These are phyloP conservation scores for Malania oleifera DNA, from an alignment of 164 flowering plant species.

Conservation along the genomic window DNA sequence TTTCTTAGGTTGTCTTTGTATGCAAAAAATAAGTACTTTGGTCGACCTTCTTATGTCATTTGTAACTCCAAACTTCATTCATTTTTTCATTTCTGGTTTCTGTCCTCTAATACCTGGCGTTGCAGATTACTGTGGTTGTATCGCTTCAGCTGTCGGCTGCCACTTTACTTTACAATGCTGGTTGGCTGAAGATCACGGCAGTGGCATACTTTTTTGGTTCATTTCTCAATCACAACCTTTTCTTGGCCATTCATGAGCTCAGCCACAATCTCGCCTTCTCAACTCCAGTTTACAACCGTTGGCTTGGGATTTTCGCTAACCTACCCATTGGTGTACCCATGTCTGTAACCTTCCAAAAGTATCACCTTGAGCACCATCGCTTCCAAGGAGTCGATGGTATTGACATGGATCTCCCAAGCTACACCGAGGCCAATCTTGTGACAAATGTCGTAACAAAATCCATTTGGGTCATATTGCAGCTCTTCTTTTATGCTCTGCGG, in stretches of 20 bases:
- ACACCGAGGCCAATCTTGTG: constrained; percentile 57
- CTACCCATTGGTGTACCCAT: constrained; percentile 94
- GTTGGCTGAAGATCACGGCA: constrained; percentile 66
- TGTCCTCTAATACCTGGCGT: background rate
- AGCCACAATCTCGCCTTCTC: constrained; percentile 98
- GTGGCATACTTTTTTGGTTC: constrained; percentile 95
- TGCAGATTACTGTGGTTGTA: constrained; percentile 77
- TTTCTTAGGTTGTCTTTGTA: too few relatives aligned
- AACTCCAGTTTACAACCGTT: constrained; percentile 77
- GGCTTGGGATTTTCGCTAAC: constrained; percentile 96
- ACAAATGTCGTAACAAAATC: constrained; percentile 58
- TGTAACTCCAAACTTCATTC: too few relatives aligned
- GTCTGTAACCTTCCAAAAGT: constrained; percentile 96
- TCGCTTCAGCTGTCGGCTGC: constrained; percentile 82
- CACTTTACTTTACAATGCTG: constrained; percentile 43
- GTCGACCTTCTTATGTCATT: too few relatives aligned
- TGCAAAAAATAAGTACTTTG: too few relatives aligned
- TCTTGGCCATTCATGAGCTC: constrained; percentile 93
- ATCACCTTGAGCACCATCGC: constrained; percentile 92
- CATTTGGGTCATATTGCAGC: constrained; percentile 83
- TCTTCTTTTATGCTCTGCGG: constrained; percentile 89
- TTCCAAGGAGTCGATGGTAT: constrained; percentile 92
- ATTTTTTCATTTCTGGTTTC: background rate
- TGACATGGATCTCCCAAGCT: constrained; percentile 90
- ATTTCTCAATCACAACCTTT: constrained; percentile 90